A percentile compares a stretch with the other conserved stretches of the same genome.
Conservation (phyloP, 441 rosid genomes). For the Corymbia calophylla region DNA sequence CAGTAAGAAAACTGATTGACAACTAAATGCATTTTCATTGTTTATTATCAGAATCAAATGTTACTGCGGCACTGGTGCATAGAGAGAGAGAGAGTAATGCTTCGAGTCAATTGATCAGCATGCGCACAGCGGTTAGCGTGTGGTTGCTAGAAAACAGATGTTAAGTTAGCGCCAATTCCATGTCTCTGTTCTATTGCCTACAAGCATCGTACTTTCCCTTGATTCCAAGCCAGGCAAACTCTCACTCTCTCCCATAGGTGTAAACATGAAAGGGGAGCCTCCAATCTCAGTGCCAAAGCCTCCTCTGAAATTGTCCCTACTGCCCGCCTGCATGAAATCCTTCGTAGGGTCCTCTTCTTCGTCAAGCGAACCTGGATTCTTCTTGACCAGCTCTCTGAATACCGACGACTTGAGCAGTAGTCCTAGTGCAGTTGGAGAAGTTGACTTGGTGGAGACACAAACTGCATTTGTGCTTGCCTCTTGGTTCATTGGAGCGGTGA, state of each 20-base stretch:
- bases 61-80: background rate
- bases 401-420: constrained; percentile 51
- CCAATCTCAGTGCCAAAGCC: constrained; percentile 6
- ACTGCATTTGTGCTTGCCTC: background rate
- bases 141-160: background rate
- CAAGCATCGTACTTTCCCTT: background rate
- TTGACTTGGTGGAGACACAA: constrained; percentile 9
- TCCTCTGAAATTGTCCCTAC: constrained; percentile 1
- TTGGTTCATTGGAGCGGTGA: background rate
- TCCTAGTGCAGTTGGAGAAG: constrained; percentile 49
- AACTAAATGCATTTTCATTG: background rate
- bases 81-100: background rate
- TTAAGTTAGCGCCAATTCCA: constrained; percentile 14
- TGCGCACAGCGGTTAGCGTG: background rate
- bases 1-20: background rate
- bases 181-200: constrained; percentile 6
- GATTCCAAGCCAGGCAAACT: constrained; percentile 20
- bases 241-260: constrained; percentile 5
- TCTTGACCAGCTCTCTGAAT: constrained; percentile 49
- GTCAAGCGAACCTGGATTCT: constrained; percentile 17
- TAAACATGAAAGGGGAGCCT: background rate
- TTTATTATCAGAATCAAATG: background rate
- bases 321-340: background rate
- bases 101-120: background rate
- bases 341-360: constrained; percentile 8